phyloP scores from a whole-genome alignment of 768 basidiomycete species.

The Psilocybe cyanescens region DNA sequence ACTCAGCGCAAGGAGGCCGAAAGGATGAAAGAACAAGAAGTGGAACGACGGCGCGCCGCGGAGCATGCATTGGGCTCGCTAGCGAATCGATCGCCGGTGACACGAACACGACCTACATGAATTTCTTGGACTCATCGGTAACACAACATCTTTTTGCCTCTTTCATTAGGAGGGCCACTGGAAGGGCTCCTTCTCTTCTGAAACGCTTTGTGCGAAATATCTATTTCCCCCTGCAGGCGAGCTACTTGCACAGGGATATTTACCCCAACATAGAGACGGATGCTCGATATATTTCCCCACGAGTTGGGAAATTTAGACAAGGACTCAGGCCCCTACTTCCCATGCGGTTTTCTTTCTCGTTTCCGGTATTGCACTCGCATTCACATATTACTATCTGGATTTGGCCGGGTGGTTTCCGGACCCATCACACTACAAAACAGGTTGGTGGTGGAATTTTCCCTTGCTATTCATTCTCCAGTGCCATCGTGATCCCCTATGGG shows the following conservation, averaged over 20 bases:
- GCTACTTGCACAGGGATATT: neutral
- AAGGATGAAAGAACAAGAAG: constrained; percentile 51
- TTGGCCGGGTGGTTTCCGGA: too few relatives aligned
- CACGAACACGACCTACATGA: constrained; percentile 6
- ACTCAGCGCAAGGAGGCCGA: constrained; percentile 60
- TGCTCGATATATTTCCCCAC: neutral
- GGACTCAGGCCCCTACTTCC: neutral
- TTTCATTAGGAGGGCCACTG: neutral
- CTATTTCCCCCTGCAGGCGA: neutral
- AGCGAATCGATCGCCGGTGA: constrained; percentile 21
- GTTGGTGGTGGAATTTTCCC: too few relatives aligned
- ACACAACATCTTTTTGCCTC: neutral
- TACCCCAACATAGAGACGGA: constrained; percentile 5
- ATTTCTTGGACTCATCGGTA: neutral
- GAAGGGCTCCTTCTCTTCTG: neutral
- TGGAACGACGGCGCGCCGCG: constrained; percentile 44
- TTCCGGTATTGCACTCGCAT: too few relatives aligned
- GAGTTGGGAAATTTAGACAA: neutral
- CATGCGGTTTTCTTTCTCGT: too few relatives aligned
- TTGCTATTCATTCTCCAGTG: too few relatives aligned
- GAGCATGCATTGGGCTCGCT: constrained; percentile 27
- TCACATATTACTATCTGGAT: too few relatives aligned
- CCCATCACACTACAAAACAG: too few relatives aligned
- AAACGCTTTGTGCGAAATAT: neutral
- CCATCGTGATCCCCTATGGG: too few relatives aligned